These are phyloP conservation scores for Nepenthes gracilis DNA, from an alignment of 148 eudicot genomes.

Conservation along the genomic window DNA sequence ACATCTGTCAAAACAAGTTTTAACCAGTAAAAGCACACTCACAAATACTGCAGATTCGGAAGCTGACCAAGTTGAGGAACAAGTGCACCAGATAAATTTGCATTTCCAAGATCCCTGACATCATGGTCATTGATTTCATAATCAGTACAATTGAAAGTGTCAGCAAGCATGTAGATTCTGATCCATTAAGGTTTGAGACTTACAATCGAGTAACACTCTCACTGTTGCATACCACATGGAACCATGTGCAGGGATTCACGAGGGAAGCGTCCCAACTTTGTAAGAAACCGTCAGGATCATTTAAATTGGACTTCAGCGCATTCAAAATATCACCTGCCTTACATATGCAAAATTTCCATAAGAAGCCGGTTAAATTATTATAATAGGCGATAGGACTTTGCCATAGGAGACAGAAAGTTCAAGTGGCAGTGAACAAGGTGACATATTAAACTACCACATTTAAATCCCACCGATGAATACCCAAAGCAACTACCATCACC, in stretches of 20 bases:
- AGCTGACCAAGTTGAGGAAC: constrained; percentile 72
- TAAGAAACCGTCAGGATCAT: constrained; percentile 60
- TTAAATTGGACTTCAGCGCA: constrained; percentile 33
- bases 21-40: constrained; percentile 17
- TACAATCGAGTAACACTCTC: constrained; percentile 75
- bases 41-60: constrained; percentile 55
- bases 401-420: too few relatives aligned
- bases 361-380: background rate
- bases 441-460: too few relatives aligned
- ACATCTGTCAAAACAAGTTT: too few relatives aligned
- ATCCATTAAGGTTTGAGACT: constrained; percentile 8
- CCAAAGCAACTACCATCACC: too few relatives aligned
- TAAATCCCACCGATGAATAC: too few relatives aligned
- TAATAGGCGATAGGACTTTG: background rate
- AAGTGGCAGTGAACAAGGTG: too few relatives aligned
- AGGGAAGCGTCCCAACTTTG: constrained; percentile 76
- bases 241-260: constrained; percentile 83
- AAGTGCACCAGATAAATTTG: constrained; percentile 58
- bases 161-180: background rate
- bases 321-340: constrained; percentile 60
- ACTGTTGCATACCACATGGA: constrained; percentile 59
- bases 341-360: constrained; percentile 9
- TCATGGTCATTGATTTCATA: constrained; percentile 4
- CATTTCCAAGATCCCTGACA: constrained; percentile 64
- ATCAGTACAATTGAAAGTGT: background rate